Evolutionary conservation across 805 yeast genomes (phyloP), one percentile per base, ranked within the genome.

Genomic region (Hanseniaspora lachancei): DNA sequence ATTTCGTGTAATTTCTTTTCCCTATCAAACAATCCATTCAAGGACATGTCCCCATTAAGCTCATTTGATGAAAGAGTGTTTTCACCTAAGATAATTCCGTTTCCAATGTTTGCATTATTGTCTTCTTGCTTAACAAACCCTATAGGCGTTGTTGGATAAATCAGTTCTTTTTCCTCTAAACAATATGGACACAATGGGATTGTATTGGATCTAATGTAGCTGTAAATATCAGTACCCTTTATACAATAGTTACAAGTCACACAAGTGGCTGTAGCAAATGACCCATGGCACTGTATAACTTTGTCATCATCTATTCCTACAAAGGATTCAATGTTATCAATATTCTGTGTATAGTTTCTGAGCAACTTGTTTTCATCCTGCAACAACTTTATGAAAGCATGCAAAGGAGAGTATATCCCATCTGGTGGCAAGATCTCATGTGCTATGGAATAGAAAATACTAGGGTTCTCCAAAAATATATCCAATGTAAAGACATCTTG

Each of bases 211-310:
- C 82, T 72, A 42, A 89, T 80, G 54, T 77, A 78, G 15, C 75
- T 75, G 63, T 74, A 86, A 2, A 89, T 73, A 27, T 74, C 74
- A 51, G 76, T 78, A 18, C 96, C 96, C 1, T 78, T 77, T 7
- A 81, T 78, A 63, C 75, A 71, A 65, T 77, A 77, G 50, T 78
- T 75, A 66, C 97, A 89, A 2, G 89, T 81, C 38, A 81, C 74
- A 65, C 97, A 89, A 3, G 89, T 79, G 9, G 96, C 96, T 0
- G 79, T 77, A 0, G 95, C 95, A 68, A 89, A 89, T 2, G 95
- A 86, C 1, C 96, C 96, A 68, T 89, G 96, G 65, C 96, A 89
- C 68, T 88, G 96, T 24, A 89, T 84, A 59, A 85, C 66, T 61
- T 80, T 81, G 8, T 82, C 86, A 1, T 74, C 68, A 8, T 72